phyloP scores from a whole-genome alignment of 345 rosid genomes.

The Jatropha curcas region DNA sequence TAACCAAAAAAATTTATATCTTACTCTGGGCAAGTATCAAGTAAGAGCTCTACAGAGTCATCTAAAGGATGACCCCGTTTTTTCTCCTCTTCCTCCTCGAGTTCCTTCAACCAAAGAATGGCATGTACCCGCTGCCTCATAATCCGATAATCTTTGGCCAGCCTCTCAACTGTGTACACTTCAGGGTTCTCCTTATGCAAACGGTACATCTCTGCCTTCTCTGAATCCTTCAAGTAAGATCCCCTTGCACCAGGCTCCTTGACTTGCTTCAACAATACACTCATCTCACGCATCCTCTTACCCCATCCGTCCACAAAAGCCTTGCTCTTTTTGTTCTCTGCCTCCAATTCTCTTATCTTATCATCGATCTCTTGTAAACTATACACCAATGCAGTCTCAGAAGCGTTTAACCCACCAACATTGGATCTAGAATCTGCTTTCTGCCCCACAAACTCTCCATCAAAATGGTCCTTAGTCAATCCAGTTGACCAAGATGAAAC shows the following conservation, averaged over 20 bases:
- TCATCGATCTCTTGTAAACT: constrained; percentile 58
- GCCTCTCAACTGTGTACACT: constrained; percentile 70
- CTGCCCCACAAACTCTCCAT: constrained; percentile 57
- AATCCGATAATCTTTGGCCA: constrained; percentile 89
- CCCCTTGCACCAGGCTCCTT: constrained; percentile 92
- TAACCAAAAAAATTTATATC: constrained; percentile 20
- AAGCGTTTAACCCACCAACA: constrained; percentile 24
- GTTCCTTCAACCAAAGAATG: constrained; percentile 88
- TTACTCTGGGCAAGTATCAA: constrained; percentile 88
- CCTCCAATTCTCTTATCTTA: constrained; percentile 43
- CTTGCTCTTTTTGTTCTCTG: constrained; percentile 43
- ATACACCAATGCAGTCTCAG: constrained; percentile 32
- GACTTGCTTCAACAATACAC: constrained; percentile 69
- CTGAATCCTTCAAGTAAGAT: constrained; percentile 80
- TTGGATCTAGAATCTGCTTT: constrained; percentile 22
- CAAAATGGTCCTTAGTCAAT: constrained; percentile 85
- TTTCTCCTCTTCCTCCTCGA: constrained; percentile 90
- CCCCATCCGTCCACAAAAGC: constrained; percentile 61
- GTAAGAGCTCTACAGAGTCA: constrained; percentile 83
- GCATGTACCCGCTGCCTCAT: constrained; percentile 98
- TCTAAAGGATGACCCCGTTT: constrained; percentile 84
- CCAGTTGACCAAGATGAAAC: constrained; percentile 91
- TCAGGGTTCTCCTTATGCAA: constrained; percentile 85
- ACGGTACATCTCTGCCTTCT: constrained; percentile 95
- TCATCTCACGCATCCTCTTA: constrained; percentile 50